Evolutionary conservation across 805 yeast species (phyloP), one percentile per base, ranked within the genome.

Genomic region (Maudiozyma bulderi): DNA sequence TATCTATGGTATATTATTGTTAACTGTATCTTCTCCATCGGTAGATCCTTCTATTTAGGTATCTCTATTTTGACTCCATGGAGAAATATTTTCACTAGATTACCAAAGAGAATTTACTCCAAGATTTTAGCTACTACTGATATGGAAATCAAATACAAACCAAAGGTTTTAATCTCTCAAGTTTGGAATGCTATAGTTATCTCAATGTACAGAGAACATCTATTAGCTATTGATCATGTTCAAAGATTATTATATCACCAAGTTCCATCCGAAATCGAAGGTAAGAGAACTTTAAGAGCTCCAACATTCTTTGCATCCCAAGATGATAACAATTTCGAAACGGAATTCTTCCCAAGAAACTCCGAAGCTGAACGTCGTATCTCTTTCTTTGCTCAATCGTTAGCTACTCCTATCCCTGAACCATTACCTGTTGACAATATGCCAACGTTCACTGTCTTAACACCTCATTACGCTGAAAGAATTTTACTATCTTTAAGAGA

Each of bases 301-400:
- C 99, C 99, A 60, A 91, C 98, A 48, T 93, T 93, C 82, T 93
- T 93, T 62, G 96, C 93, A 52, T 84, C 95, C 53, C 99, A 95
- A 73, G 99, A 93, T 72, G 99, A 93, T 61, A 78, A 77, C 72
- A 85, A 89, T 65, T 86, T 90, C 62, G 95, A 86, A 56, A 87
- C 97, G 57, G 97, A 91, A 76, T 95, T 88, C 66, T 93, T 93
- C 86, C 98, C 99, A 59, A 78, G 82, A 63, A 81, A 91, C 70
- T 88, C 96, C 43, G 99, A 93, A 72, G 99, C 99, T 55, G 99
- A 95, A 75, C 90, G 99, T 77, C 93, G 99, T 78, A 90, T 93
- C 60, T 87, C 97, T 51, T 93, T 95, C 85, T 93, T 93, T 74
- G 99, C 99, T 51, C 99, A 93, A 72, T 90, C 98, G 9, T 77